Evolutionary conservation across 306 rosid genomes (phyloP).

Genomic region (Glycine soja): DNA sequence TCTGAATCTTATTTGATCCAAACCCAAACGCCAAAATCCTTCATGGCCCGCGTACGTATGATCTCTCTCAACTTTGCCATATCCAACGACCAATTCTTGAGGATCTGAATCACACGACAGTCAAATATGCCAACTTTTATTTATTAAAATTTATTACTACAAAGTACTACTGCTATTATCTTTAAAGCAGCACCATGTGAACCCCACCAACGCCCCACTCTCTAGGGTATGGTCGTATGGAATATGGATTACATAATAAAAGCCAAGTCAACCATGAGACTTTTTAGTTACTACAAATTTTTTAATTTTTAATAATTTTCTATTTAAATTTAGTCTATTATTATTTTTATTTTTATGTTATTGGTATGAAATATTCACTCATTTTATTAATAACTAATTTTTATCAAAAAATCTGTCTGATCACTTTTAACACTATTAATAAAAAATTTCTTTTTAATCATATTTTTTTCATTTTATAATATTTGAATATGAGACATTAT

Average conservation of each 20-base stretch:
- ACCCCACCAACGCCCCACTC: neutral
- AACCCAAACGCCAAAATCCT: neutral
- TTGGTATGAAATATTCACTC: no score
- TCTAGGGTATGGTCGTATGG: neutral
- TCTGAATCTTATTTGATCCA: neutral
- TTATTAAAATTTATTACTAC: neutral
- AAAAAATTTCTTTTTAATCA: no score
- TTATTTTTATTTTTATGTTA: no score
- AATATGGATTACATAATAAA: neutral
- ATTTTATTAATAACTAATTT: no score
- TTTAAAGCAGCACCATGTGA: neutral
- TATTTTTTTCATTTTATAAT: no score
- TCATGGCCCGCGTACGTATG: neutral
- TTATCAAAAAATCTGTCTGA: no score
- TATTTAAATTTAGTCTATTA: neutral
- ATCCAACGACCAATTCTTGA: conserved; percentile 3
- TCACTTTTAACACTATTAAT: no score
- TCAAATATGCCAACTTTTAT: neutral
- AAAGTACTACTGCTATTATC: neutral
- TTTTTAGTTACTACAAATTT: neutral
- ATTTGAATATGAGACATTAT: no score
- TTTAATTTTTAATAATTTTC: neutral
- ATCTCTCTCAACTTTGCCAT: neutral
- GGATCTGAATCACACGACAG: neutral
- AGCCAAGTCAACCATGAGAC: neutral